Evolutionary conservation across 768 basidiomycete species (phyloP).

Genomic region (Suillus cothurnatus): DNA sequence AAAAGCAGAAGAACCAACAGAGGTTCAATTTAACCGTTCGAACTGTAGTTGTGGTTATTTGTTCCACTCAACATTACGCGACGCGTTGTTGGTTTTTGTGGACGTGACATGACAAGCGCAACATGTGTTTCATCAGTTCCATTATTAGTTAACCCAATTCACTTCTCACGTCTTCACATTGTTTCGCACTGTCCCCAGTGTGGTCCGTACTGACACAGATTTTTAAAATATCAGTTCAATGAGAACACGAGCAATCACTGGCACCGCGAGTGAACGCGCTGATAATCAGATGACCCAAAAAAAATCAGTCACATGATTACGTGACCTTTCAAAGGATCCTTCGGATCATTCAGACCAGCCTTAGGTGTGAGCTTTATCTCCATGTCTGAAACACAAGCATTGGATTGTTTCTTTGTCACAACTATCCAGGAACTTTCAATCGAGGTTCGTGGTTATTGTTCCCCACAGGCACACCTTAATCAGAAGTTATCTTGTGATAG

Average conservation of each 20-base stretch:
- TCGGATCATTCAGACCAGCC: not conserved
- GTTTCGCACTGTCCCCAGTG: not conserved
- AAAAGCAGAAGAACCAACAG: not conserved
- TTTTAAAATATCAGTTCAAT: not conserved
- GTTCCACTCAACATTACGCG: constrained; percentile 31
- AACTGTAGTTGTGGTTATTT: constrained; percentile 32
- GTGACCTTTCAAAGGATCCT: not conserved
- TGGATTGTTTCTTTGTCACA: not conserved
- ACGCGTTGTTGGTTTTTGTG: constrained; percentile 38
- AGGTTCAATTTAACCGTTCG: constrained; percentile 21
- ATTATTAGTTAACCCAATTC: not conserved
- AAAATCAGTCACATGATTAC: constrained; percentile 4
- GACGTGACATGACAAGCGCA: constrained; percentile 13
- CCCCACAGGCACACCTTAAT: not conserved
- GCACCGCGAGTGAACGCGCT: not conserved
- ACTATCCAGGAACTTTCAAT: not conserved
- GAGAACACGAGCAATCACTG: not conserved
- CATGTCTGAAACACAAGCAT: not conserved
- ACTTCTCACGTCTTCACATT: constrained; percentile 1
- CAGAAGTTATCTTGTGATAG: not conserved
- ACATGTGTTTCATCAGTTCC: constrained; percentile 7
- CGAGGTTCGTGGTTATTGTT: not conserved
- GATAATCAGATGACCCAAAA: not conserved
- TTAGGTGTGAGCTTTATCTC: not conserved
- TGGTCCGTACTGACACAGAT: not conserved